Base-by-base conservation (phyloP, 306 rosid species). In the Astragalus membranaceus region DNA sequence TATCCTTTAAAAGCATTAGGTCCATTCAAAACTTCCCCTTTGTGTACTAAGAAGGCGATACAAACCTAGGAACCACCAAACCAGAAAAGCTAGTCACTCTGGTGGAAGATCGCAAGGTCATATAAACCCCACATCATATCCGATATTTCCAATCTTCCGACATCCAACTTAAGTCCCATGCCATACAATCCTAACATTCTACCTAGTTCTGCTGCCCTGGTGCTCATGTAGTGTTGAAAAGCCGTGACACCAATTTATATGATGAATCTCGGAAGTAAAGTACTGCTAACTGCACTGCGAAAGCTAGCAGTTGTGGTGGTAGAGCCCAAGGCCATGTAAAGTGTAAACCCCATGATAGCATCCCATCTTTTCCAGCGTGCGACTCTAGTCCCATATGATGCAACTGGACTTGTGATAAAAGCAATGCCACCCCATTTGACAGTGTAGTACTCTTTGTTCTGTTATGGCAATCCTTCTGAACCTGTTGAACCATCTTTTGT, bases 381-480 rank as follows among this genome's bases (percentile, higher is more conserved):
- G 17, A 49, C 50, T 50, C 15, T 32, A 53, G 30, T 33, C 32
- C 12, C 15, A 5, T 42, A 37, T 43, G 23, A 64, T 53, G 49
- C 59, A 42, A 44, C 43, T 74, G 65, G 57, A 12, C 29, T 49
- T 54, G 44, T 49, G 29, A 46, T 64, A 51, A 52, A 29, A 48
- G 15, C 69, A 6, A 67, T n/a, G 5, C 16, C 64, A 52, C 41
- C 43, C 62, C 15, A 70, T 69, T 62, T 74, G 36, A 49, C 23
- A 68, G 5, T 55, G 15, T 74, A 44, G 44, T 15, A 35, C 16
- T 63, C 16, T 75, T 75, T 49, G 50, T 36, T 52, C 12, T 4
- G 47, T 47, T 79, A 35, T 50, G 14, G 11, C 17, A 29, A 47
- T 66, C 74, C 16, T 77, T 72, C 52, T 66, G 77, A 76, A 78